A percentile compares a stretch with the other conserved stretches of the same genome.
These are phyloP conservation scores for Basipetospora chlamydospora DNA, from an alignment of 2,329 filamentous ascomycete species.

Conservation along the genomic window DNA sequence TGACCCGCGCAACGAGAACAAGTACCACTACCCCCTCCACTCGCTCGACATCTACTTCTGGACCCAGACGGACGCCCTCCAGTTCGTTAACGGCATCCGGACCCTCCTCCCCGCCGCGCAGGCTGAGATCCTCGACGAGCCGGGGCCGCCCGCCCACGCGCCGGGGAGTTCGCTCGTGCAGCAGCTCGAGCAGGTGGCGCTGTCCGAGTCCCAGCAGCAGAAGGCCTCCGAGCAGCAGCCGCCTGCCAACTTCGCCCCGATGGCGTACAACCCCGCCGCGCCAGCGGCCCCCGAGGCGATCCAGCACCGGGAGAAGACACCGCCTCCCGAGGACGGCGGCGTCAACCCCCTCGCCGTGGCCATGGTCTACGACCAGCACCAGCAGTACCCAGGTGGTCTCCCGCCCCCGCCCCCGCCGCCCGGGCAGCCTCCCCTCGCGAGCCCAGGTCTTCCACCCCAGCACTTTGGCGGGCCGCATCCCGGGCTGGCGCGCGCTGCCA, in stretches of 20 bases:
- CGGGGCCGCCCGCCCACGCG: constrained; percentile 36
- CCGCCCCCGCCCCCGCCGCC: constrained; percentile 26
- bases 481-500: constrained; percentile 30
- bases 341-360: constrained; percentile 43
- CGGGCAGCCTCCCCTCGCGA: constrained; percentile 18
- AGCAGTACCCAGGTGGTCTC: constrained; percentile 37
- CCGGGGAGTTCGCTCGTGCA: constrained; percentile 58
- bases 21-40: constrained; percentile 66
- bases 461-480: constrained; percentile 16
- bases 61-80: constrained; percentile 56
- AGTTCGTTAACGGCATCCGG: constrained; percentile 54
- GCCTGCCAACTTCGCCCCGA: constrained; percentile 37
- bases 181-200: constrained; percentile 55
- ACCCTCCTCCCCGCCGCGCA: constrained; percentile 47
- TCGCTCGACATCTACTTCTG: constrained; percentile 69
- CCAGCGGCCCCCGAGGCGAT: constrained; percentile 61
- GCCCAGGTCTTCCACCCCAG: constrained; percentile 18
- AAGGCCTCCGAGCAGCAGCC: constrained; percentile 14
- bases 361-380: constrained; percentile 38
- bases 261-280: constrained; percentile 68
- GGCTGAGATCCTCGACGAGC: constrained; percentile 51
- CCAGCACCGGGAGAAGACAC: constrained; percentile 63
- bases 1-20: constrained; percentile 58
- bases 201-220: constrained; percentile 38
- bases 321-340: constrained; percentile 53